Evolutionary conservation across 2,329 filamentous ascomycete species (phyloP).

Genomic region (Aspergillus sp.): DNA sequence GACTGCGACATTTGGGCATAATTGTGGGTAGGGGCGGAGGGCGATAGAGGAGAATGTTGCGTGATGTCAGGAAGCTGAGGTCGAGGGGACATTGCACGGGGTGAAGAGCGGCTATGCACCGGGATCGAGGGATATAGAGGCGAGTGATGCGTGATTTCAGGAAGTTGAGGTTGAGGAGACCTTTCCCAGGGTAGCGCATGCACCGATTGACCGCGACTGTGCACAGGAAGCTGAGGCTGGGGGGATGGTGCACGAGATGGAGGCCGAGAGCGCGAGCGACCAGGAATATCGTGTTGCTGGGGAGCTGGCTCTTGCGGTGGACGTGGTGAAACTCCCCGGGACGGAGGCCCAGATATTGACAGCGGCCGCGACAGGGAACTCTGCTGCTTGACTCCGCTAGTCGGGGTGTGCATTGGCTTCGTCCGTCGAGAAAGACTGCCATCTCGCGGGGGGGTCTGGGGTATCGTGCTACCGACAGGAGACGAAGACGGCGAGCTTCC

Average conservation of each 20-base stretch:
- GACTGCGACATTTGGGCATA: slow-evolving; percentile 8
- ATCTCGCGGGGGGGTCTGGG: slow-evolving; percentile 37
- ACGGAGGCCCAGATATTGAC: slow-evolving; percentile 32
- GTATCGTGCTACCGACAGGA: slow-evolving; percentile 37
- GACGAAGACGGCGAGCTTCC: slow-evolving; percentile 32
- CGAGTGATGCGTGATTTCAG: not conserved
- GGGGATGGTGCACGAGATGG: slow-evolving; percentile 15
- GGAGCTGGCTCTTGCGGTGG: slow-evolving; percentile 16
- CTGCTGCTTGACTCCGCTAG: slow-evolving; percentile 39
- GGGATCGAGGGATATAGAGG: slow-evolving; percentile 12
- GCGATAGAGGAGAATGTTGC: slow-evolving; percentile 5
- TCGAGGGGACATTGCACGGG: slow-evolving; percentile 15
- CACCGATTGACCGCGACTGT: slow-evolving; percentile 6
- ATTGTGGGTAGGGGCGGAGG: slow-evolving; percentile 1
- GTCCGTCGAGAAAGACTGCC: slow-evolving; percentile 31
- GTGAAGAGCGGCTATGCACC: slow-evolving; percentile 18
- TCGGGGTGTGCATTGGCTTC: slow-evolving; percentile 37
- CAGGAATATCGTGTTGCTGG: slow-evolving; percentile 8
- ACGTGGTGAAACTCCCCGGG: slow-evolving; percentile 28
- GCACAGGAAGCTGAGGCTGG: not conserved
- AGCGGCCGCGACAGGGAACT: slow-evolving; percentile 34
- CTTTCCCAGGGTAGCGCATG: not conserved
- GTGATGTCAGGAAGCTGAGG: slow-evolving; percentile 9
- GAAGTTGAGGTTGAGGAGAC: slow-evolving; percentile 5
- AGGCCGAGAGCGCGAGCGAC: slow-evolving; percentile 16